Evolutionary conservation across 305 asterid genomes (phyloP), one percentile per base, ranked within the genome.

Genomic region (Fraxinus sp.): DNA sequence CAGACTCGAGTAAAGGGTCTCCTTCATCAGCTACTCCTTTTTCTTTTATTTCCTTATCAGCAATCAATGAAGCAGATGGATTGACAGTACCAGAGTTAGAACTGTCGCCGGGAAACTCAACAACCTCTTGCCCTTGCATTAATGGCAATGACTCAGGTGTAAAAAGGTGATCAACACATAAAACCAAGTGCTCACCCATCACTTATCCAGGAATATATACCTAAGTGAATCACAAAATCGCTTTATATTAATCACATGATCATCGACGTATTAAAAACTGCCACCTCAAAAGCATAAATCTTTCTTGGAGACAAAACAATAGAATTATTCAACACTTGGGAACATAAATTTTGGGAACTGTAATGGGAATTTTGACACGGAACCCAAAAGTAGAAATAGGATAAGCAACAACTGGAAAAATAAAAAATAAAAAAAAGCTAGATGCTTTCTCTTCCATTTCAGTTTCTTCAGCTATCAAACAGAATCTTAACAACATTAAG

Each of bases 141-240:
- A 87, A 71, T 82, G 81, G 85, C 83, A 82, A 57, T 55, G 84
- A 68, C 26, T 83, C 86, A 76, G 88, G 84, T 59, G 83, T 59
- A 41, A 30, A 13, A 26, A 86, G 83, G 44, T 57, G 88, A 41
- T 89, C 92, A 83, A 81, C 89, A 77, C 85, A 66, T 80, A 86
- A 78, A 62, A 78, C 83, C 84, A 83, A 76, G 78, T 87, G 87
- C 28, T 86, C 90, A 81, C 85, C 92, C 92, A 89, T 89, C 59
- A 86, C 81, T 79, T 81, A 59, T 76, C 57, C 18, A 55, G 74
- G 59, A 77, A 66, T 8, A 35, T 79, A 78, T 68, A 68, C 37
- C 74, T 68, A 26, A 28, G 8, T 68, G 11, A 68, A 28, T 37
- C 37, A 68, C 37, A 68, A 28, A 28, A 68, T 68, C 74, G 14